Evolutionary conservation across 495 filamentous ascomycete genomes (phyloP), one percentile per base, ranked within the genome.

Genomic region (Amorphotheca resinae): DNA sequence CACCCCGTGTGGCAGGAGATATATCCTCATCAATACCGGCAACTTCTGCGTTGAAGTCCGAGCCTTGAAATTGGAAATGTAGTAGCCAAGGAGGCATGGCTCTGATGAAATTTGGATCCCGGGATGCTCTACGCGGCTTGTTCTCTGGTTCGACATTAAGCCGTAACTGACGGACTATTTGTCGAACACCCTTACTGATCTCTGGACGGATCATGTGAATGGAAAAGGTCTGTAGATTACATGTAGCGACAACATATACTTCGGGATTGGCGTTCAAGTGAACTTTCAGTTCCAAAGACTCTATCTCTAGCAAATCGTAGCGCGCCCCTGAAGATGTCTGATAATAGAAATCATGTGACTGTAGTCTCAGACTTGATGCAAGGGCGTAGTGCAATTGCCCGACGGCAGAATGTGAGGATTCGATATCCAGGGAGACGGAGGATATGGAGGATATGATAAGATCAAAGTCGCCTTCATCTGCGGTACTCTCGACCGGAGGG

Each of bases 401-500:
- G 34, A 82, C 80, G 4, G 79, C 69, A 16, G 88, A 93, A 63
- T 99, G 91, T 9, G 84, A 93, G 3, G 91, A 95, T 55, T 99
- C 91, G 15, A 88, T 69, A 53, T 96, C 93, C 22, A 95, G 63
- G 0, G 87, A 88, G 23, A 96, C 77, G 0, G 88, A 94, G 0
- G 91, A 95, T 28, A 93, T 81, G 22, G 87, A 86, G 5, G 82
- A 91, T 20, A 99, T 94, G 18, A 99, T 80, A 9, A 99, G 72
- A 54, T 95, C 93, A 48, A 87, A 95, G 48, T 95, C 86, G 34
- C 77, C 74, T 9, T 76, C 67, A 45, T 84, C 79, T 40, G 77
- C 69, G 0, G 80, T 74, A 45, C 65, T 67, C 36, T 71, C 56
- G 7, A 74, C 69, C 2, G 72, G 70, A 6, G 88, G 89, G 21